phyloP scores from a whole-genome alignment of 2,329 filamentous ascomycete genomes.

The Calonectria honghensis region DNA sequence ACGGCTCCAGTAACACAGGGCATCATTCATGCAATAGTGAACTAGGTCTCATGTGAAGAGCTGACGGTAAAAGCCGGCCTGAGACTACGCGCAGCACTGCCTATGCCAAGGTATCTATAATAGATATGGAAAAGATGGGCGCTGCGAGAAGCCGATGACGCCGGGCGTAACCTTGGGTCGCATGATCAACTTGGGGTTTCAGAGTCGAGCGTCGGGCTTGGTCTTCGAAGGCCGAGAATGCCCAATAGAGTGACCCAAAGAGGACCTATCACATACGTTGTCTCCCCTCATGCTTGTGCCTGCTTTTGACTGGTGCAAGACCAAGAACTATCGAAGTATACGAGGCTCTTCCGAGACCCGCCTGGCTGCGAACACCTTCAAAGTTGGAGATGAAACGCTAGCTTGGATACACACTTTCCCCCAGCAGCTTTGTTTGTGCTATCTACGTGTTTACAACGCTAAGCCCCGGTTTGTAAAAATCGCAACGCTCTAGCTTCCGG shows the following conservation, averaged over 20 bases:
- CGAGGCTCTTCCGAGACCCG: not conserved
- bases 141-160: not conserved
- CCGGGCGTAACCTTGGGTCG: not conserved
- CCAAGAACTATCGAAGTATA: not conserved
- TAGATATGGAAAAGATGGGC: slow-evolving; percentile 1
- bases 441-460: not conserved
- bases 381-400: not conserved
- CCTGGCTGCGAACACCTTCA: not conserved
- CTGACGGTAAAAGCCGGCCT: no score
- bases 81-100: not conserved
- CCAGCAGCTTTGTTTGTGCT: not conserved
- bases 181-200: slow-evolving; percentile 4
- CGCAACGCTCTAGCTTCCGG: not conserved
- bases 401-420: not conserved
- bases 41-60: not conserved
- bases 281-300: not conserved
- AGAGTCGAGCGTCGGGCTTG: not conserved
- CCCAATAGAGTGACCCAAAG: not conserved
- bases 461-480: not conserved
- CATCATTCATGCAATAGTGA: not conserved
- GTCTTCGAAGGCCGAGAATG: not conserved
- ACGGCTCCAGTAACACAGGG: no score
- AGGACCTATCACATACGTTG: not conserved
- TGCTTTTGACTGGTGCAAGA: not conserved
- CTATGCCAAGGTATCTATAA: not conserved